Percentiles rank a stretch among this genome's conserved stretches.
Evolutionary conservation across 2,329 filamentous ascomycete species (phyloP).

Genomic region (Herpotrichia juniperi): DNA sequence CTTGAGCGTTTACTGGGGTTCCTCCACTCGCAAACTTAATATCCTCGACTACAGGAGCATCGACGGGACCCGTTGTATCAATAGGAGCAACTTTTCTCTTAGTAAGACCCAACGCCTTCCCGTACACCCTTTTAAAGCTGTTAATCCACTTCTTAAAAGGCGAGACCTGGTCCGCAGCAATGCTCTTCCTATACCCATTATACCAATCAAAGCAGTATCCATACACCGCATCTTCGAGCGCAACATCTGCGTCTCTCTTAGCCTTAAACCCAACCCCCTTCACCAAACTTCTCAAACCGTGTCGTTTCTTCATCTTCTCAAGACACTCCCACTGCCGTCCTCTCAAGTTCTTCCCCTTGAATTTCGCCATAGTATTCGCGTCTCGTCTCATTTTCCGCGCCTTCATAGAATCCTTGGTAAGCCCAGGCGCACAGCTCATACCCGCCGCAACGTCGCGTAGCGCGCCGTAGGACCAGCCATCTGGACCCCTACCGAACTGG

Average conservation of each 20-base stretch:
- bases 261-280: neutral
- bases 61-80: too few species aligned
- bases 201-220: neutral
- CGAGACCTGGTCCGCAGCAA: neutral
- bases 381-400: neutral
- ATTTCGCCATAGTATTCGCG: too few species aligned
- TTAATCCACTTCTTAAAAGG: too few species aligned
- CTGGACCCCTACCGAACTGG: slow-evolving; percentile 11
- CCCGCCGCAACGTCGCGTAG: slow-evolving; percentile 39
- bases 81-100: neutral
- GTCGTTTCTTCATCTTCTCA: neutral
- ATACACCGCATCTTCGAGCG: neutral
- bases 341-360: neutral
- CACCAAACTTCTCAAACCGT: neutral
- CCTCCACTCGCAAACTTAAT: too few species aligned
- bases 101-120: too few species aligned
- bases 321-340: neutral
- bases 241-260: neutral
- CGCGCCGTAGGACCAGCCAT: slow-evolving; percentile 37
- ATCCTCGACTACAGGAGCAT: too few species aligned
- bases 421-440: slow-evolving; percentile 43
- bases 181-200: neutral
- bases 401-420: slow-evolving; percentile 24
- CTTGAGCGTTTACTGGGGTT: too few species aligned
- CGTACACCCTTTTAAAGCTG: too few species aligned